Evolutionary conservation across 345 rosid genomes (phyloP), one percentile per base, ranked within the genome.

Genomic region (Euclidium syriacum): DNA sequence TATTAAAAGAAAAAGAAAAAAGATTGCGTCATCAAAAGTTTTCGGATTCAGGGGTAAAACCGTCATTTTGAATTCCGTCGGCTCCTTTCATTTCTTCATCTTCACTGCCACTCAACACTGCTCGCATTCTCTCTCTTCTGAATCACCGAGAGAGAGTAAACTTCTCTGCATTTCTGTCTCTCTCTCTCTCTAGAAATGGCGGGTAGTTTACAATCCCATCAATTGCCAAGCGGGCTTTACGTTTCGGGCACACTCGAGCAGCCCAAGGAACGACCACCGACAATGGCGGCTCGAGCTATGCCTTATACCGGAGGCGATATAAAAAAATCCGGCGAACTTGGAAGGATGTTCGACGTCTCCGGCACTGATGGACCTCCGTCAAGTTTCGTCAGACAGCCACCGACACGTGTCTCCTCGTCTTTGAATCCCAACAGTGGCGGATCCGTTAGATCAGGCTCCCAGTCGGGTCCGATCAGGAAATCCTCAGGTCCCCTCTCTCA

Each of bases 221-320:
- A 88, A 71, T 84, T 86, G 57, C 79, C 95, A 74, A 86, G 82
- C 73, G 98, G 98, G 62, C 91, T 91, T 18, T 86, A 81, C 50
- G 98, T 91, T 30, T 91, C 98, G 0, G 95, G 96, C 63, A 84
- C 89, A 69, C 91, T 84, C 9, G 98, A 91, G 69, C 98, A 85
- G 74, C 86, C 90, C 2, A 91, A 91, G 58, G 96, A 88, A 76
- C 81, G 84, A 58, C 41, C 84, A 53, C 96, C 96, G 4, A 86
- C 92, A 48, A 86, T 88, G 96, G 90, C 87, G 58, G 86, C 90
- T 7, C 83, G 73, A 10, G 90, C 96, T 69, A 81, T 88, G 96
- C 98, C 98, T 8, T 91, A 91, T 67, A 91, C 92, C 5, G 96
- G 98, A 40, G 98, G 98, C 44, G 92, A 91, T 69, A 86, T 91